phyloP scores from a whole-genome alignment of 73 alveolate species.

The Paramecium sonneborni region DNA sequence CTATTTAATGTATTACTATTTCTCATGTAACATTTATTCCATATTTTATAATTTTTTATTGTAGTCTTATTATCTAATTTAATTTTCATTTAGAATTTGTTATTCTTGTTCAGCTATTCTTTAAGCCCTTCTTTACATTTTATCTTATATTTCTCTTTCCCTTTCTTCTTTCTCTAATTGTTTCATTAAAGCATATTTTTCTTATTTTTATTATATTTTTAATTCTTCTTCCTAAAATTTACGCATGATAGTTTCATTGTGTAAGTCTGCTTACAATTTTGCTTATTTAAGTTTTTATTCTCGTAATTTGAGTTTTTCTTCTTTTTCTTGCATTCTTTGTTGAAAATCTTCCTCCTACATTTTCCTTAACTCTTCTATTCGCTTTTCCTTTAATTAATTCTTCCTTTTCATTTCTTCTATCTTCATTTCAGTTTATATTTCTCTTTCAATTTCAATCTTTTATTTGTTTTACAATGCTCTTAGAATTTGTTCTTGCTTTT shows the following conservation, averaged over 20 bases:
- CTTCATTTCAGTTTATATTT: constrained; percentile 11
- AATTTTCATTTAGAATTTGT: neutral
- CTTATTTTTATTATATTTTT: neutral
- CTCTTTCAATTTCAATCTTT: constrained; percentile 26
- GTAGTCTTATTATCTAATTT: neutral
- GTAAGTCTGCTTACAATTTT: neutral
- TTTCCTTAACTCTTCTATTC: neutral
- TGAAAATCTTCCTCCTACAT: neutral
- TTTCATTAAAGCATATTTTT: neutral
- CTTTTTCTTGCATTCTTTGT: constrained; percentile 16
- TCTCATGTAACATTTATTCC: neutral
- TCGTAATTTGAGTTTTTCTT: neutral
- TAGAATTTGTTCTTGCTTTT: constrained; percentile 15
- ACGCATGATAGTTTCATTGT: constrained; percentile 24
- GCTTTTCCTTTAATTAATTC: neutral
- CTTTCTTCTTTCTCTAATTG: neutral
- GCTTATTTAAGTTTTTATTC: constrained; percentile 20
- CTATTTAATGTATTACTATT: neutral
- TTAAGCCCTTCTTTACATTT: constrained; percentile 13
- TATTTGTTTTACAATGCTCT: constrained; percentile 33
- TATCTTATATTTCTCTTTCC: neutral
- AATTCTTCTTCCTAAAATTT: constrained; percentile 20
- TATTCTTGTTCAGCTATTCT: neutral
- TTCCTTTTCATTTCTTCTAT: constrained; percentile 37
- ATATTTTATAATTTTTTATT: neutral